These are phyloP conservation scores for Candida glucosophila DNA, from an alignment of 1,139 yeast genomes.

Conservation along the genomic window DNA sequence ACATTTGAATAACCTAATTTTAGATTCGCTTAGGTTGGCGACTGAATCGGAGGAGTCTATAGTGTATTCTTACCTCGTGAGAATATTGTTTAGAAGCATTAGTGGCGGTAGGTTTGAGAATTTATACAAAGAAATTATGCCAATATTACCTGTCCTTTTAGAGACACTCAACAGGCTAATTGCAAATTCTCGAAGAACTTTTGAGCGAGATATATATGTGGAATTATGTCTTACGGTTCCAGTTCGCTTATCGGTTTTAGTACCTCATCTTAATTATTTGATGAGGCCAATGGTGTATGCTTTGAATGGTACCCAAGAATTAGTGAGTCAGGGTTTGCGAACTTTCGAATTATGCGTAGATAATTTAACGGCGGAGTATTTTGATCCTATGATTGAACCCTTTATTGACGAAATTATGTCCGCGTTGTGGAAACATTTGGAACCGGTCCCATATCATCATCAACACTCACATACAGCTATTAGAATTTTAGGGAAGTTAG, in stretches of 20 bases:
- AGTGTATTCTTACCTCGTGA: constrained; percentile 77
- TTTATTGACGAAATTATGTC: constrained; percentile 90
- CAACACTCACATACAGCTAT: constrained; percentile 93
- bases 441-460: constrained; percentile 88
- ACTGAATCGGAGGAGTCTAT: constrained; percentile 90
- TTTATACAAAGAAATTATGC: constrained; percentile 85
- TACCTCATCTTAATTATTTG: constrained; percentile 81
- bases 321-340: constrained; percentile 87
- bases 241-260: constrained; percentile 82
- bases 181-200: constrained; percentile 75
- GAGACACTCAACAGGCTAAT: constrained; percentile 82
- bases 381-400: constrained; percentile 95
- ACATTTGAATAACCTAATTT: constrained; percentile 72
- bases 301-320: constrained; percentile 80
- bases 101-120: constrained; percentile 95
- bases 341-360: constrained; percentile 96
- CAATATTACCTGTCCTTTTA: constrained; percentile 75
- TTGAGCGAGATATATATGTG: constrained; percentile 88
- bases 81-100: constrained; percentile 86
- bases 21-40: constrained; percentile 71
- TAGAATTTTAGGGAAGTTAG: constrained; percentile 86
- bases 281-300: constrained; percentile 91
- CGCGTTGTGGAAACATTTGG: constrained; percentile 84
- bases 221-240: constrained; percentile 95
- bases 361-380: constrained; percentile 89